A percentile compares a stretch with the other conserved stretches of the same genome.
Evolutionary conservation across 805 yeast genomes (phyloP).

Genomic region (Zygosaccharomyces pseudorouxii): DNA sequence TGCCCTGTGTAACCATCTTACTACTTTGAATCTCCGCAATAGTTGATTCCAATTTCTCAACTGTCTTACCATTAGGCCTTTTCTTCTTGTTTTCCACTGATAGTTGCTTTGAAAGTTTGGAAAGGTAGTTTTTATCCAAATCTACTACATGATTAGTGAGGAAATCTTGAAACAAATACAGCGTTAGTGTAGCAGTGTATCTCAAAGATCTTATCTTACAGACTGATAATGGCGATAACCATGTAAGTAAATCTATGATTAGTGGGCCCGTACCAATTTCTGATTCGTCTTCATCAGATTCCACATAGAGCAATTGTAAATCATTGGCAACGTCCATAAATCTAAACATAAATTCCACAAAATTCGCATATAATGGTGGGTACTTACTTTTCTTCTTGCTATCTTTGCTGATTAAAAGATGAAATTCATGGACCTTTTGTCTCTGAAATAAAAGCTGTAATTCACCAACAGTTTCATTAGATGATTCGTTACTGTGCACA

Average conservation of each 20-base stretch:
- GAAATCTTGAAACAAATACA: conserved; percentile 56
- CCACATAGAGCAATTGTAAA: conserved; percentile 51
- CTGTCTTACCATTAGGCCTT: conserved; percentile 39
- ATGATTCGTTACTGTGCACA: conserved; percentile 61
- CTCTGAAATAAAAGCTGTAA: conserved; percentile 56
- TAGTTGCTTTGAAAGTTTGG: conserved; percentile 38
- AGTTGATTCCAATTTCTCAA: conserved; percentile 44
- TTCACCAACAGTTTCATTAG: conserved; percentile 69
- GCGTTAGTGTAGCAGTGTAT: conserved; percentile 55
- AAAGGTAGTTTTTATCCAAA: conserved; percentile 35
- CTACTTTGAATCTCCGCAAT: conserved; percentile 43
- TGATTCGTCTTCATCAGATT: conserved; percentile 28
- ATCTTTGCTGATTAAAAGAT: conserved; percentile 51
- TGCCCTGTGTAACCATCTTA: conserved; percentile 49
- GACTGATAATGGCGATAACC: conserved; percentile 73
- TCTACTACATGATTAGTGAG: conserved; percentile 48
- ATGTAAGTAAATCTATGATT: conserved; percentile 52
- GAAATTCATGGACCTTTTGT: conserved; percentile 66
- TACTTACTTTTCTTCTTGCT: conserved; percentile 39
- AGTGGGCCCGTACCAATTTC: conserved; percentile 22
- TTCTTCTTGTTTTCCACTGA: conserved; percentile 37
- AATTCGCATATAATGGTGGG: conserved; percentile 48
- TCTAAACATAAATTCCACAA: conserved; percentile 50
- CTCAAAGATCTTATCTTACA: conserved; percentile 68
- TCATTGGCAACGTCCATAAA: conserved; percentile 54